These are phyloP conservation scores for Fusarium devonianum DNA, from an alignment of 2,329 filamentous ascomycete species.

Conservation along the genomic window DNA sequence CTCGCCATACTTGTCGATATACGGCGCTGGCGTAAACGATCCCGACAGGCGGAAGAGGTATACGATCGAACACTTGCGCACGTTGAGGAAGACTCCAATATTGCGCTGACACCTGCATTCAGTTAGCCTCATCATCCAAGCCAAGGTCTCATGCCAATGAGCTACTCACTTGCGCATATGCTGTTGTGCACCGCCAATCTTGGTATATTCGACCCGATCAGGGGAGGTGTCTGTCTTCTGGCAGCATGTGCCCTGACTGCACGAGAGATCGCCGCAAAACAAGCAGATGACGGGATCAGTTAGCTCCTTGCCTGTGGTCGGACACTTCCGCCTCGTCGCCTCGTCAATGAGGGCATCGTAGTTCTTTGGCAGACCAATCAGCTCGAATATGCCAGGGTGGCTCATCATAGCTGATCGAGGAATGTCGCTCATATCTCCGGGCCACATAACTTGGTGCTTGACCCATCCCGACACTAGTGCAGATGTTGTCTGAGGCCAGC, in stretches of 20 bases:
- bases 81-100: constrained; percentile 94
- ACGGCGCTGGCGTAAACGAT: constrained; percentile 86
- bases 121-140: constrained; percentile 2
- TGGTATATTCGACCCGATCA: constrained; percentile 50
- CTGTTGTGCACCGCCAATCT: constrained; percentile 85
- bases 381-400: constrained; percentile 92
- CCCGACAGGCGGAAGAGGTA: constrained; percentile 85
- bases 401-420: constrained; percentile 61
- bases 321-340: constrained; percentile 82
- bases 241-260: constrained; percentile 92
- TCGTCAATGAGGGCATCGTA: constrained; percentile 94
- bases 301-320: constrained; percentile 89
- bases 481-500: constrained; percentile 57
- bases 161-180: constrained; percentile 80
- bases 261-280: constrained; percentile 96
- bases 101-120: constrained; percentile 80
- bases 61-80: constrained; percentile 92
- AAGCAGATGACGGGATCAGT: constrained; percentile 91
- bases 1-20: constrained; percentile 95
- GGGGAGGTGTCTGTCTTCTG: constrained; percentile 65
- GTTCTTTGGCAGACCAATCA: constrained; percentile 89
- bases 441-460: constrained; percentile 62
- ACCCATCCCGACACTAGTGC: constrained; percentile 75
- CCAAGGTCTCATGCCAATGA: too few relatives aligned
- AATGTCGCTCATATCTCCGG: constrained; percentile 41